These are phyloP conservation scores for Colletotrichum spinosum DNA, from an alignment of 2,329 filamentous ascomycete genomes.

Conservation along the genomic window DNA sequence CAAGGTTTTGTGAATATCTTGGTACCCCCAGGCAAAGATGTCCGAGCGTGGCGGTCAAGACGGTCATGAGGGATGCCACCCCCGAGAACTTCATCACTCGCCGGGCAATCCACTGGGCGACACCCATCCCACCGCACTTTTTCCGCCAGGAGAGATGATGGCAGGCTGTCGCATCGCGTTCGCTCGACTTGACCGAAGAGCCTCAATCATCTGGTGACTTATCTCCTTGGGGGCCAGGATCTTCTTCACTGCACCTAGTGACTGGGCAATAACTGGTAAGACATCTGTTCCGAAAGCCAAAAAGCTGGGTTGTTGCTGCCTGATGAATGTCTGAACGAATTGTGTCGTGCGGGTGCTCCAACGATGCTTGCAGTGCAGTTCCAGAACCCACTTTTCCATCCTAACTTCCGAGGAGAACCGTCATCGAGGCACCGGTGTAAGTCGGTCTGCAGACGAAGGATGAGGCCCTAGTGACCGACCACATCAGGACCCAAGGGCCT, in stretches of 20 bases:
- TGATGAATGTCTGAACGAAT: neutral
- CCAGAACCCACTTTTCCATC: too few species aligned
- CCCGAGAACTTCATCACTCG: neutral
- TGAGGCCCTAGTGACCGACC: conserved; percentile 2
- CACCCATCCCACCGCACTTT: too few species aligned
- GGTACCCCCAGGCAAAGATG: neutral
- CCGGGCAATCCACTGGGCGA: neutral
- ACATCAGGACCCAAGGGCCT: conserved; percentile 21
- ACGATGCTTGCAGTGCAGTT: neutral
- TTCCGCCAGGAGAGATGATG: too few species aligned
- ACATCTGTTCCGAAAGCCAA: neutral
- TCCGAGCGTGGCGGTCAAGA: conserved; percentile 27
- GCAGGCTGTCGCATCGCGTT: neutral
- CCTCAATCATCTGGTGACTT: conserved; percentile 7
- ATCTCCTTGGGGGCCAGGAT: conserved; percentile 6
- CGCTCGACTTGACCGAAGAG: conserved; percentile 1
- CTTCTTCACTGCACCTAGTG: neutral
- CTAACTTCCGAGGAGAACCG: too few species aligned
- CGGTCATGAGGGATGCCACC: neutral
- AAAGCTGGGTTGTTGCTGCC: conserved; percentile 5
- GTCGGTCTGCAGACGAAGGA: neutral
- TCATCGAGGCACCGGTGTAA: neutral
- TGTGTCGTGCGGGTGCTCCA: neutral
- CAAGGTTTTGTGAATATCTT: neutral
- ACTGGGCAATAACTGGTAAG: neutral